Conservation (phyloP, 495 filamentous ascomycete genomes). For the Penicillium canescens region DNA sequence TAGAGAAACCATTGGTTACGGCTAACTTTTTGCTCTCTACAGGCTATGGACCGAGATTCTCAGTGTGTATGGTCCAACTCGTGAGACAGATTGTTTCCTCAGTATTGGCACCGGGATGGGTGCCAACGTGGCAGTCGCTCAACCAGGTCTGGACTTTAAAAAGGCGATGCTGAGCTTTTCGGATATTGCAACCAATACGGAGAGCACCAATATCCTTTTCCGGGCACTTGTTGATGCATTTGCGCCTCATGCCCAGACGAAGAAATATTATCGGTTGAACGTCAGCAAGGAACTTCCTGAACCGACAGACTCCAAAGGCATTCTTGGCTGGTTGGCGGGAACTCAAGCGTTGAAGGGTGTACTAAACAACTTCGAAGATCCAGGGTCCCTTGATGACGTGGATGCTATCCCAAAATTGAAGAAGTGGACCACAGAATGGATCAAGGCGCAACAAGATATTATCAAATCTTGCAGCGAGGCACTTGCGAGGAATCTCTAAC, state of each 20-base stretch:
- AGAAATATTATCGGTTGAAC: slow-evolving; percentile 15
- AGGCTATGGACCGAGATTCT: slow-evolving; percentile 18
- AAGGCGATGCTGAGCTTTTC: slow-evolving; percentile 2
- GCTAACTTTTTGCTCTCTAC: slow-evolving; percentile 5
- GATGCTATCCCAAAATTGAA: slow-evolving; percentile 3
- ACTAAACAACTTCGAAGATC: slow-evolving; percentile 8
- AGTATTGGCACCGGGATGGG: slow-evolving; percentile 16
- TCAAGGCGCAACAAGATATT: not conserved
- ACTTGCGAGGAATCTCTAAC: not conserved
- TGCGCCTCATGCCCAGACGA: not conserved
- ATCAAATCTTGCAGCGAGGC: not conserved
- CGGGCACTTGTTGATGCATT: slow-evolving; percentile 9
- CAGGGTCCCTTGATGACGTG: slow-evolving; percentile 6
- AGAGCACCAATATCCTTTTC: slow-evolving; percentile 12
- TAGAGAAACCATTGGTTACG: not conserved
- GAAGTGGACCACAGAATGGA: slow-evolving; percentile 4
- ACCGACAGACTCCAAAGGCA: not conserved
- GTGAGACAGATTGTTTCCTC: slow-evolving; percentile 13
- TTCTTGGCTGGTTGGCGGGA: not conserved
- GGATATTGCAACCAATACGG: slow-evolving; percentile 4
- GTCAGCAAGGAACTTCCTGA: slow-evolving; percentile 8
- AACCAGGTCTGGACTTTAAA: slow-evolving; percentile 4
- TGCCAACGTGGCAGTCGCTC: not conserved
- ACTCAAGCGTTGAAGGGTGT: not conserved
- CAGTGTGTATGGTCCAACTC: slow-evolving; percentile 5